Evolutionary conservation across 192 early-diverging fungal genomes (phyloP), one percentile per base, ranked within the genome.

Genomic region (Thoreauomyces humboldtii): DNA sequence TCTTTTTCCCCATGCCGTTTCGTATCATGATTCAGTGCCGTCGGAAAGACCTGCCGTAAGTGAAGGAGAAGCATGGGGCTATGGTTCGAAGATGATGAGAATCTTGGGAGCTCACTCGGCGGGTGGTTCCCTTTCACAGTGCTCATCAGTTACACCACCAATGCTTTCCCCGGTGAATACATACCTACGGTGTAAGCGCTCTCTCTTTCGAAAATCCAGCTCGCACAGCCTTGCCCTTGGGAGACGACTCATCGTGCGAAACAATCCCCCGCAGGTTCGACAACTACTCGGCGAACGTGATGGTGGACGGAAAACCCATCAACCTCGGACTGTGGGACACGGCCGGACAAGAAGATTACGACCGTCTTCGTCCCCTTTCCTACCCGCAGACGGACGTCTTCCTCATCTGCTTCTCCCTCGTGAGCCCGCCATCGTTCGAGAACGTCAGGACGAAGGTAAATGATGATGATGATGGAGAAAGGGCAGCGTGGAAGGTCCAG

Each of bases 381-480:
- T 98, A 98, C 77, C 96, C 96, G 45, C 96, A 98, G 70, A 98
- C 96, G 6, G 96, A 98, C 74, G 93, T 98, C 19, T 98, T 98
- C 79, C 81, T 98, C 61, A 88, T 98, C 69, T 98, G 96, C 80
- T 98, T 98, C 73, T 98, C 96, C 46, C 76, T 98, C 47, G 94
- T 96, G 65, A 91, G 87, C 56, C 96, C 94, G 66, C 89, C 94
- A 38, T 94, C 92, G 32, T 98, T 92, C 69, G 95, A 98, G 78
- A 98, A 98, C 77, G 93, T 96, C 59, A 84, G 90, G 75, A 89
- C 93, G 73, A 98, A 98, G 87, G 91, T 90, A 25, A 44, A n/a
- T n/a, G n/a, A n/a, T n/a, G n/a, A n/a, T n/a, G n/a, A n/a, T n/a
- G n/a, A n/a, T n/a, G n/a, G n/a, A n/a, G n/a, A n/a, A n/a, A n/a